A percentile compares a stretch with the other conserved stretches of the same genome.
phyloP scores from a whole-genome alignment of 768 basidiomycete genomes.

The Podaxis sp. region DNA sequence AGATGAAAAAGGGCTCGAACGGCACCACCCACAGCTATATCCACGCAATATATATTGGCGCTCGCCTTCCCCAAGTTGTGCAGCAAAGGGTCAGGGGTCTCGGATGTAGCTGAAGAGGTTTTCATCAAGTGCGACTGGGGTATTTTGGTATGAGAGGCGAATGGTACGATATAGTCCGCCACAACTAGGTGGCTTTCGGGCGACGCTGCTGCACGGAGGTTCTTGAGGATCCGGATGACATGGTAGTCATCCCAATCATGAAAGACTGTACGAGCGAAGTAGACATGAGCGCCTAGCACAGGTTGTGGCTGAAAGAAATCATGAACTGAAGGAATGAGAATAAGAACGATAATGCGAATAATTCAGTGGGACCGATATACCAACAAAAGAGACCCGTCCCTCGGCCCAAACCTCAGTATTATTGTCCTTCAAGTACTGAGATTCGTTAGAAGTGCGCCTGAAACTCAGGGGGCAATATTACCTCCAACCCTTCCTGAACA shows the following conservation, averaged over 20 bases:
- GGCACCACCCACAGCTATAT: conserved; percentile 49
- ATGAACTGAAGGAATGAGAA: conserved; percentile 42
- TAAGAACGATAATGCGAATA: not conserved
- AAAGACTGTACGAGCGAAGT: conserved; percentile 65
- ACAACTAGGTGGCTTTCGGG: conserved; percentile 62
- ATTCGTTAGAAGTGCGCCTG: conserved; percentile 47
- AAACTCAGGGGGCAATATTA: not conserved
- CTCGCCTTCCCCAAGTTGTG: conserved; percentile 74
- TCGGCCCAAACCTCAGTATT: conserved; percentile 54
- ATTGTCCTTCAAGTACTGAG: conserved; percentile 50
- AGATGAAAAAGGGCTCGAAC: not conserved
- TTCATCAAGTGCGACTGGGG: not conserved
- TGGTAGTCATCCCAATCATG: conserved; percentile 78
- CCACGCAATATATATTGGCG: conserved; percentile 69
- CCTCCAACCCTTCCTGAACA: conserved; percentile 50
- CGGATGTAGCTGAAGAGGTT: conserved; percentile 13
- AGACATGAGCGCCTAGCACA: conserved; percentile 53
- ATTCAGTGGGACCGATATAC: not conserved
- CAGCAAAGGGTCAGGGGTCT: conserved; percentile 58
- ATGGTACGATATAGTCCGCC: conserved; percentile 68
- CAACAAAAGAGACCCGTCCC: conserved; percentile 6
- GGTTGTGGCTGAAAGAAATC: conserved; percentile 76
- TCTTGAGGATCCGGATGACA: conserved; percentile 44
- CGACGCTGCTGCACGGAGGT: conserved; percentile 43
- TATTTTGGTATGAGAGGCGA: conserved; percentile 53